Evolutionary conservation across 2,329 filamentous ascomycete species (phyloP), one percentile per base, ranked within the genome.

Genomic region (Bretziella fagacearum): DNA sequence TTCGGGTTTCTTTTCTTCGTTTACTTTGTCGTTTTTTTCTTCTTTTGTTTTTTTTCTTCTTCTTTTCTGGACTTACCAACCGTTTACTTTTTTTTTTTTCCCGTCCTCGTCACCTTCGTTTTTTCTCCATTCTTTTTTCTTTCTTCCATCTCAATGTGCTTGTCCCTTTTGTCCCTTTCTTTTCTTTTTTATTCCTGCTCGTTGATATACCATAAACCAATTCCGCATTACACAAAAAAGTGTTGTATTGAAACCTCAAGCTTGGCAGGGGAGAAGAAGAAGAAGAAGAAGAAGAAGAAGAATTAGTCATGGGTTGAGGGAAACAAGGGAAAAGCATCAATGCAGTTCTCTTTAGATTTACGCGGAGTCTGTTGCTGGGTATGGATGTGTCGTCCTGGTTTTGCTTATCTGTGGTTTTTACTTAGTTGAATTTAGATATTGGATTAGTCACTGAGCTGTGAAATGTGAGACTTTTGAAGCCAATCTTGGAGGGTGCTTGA

Each of bases 41-140:
- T 47, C 49, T 23, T 23, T 22, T 25, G 15, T 39, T 20, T 39
- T 39, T 22, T 13, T 20, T 23, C 7, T 11, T 39, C 30, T n/a
- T 15, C 17, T 33, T n/a, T 33, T 33, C 30, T n/a, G 13, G 6
- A 33, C 30, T n/a, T 33, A 33, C 13, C 30, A 33, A 33, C 17
- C 13, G 5, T 5, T 33, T 33, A n/a, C 30, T 33, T 33, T 52
- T 50, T 51, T 46, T 39, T 37, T 41, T 48, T 48, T 46, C 44
- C 39, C 35, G 20, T 27, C 32, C 50, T 53, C 50, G 50, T 48
- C 41, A 46, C 53, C 32, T 45, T 44, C 20, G 47, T 22, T 49
- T 52, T 51, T 39, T 36, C 26, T 48, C 33, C 44, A 20, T 44
- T 48, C 45, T 54, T 58, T 29, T 47, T 50, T 51, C 53, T 55